Conservation (phyloP, 139 green algal species). For the Chlorella sp. region DNA sequence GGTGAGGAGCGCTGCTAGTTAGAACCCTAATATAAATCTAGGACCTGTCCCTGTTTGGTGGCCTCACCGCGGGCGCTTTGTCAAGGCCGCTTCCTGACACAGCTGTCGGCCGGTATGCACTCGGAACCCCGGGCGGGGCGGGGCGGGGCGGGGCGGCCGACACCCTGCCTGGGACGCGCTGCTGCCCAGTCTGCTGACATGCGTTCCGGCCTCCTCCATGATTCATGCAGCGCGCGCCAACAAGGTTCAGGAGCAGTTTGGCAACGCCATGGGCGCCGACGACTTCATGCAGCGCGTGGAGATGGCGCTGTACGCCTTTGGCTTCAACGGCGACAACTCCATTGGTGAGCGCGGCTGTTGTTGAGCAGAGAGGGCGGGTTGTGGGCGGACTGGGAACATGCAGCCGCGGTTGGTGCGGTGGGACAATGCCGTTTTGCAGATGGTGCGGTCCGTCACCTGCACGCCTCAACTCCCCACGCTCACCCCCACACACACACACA, state of each 20-base stretch:
- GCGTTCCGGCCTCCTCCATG: background rate
- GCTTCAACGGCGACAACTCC: slow-evolving; percentile 84
- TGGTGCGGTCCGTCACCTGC: no score
- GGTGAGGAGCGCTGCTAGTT: background rate
- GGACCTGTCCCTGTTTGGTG: no score
- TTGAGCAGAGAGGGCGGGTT: background rate
- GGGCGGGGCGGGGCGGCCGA: background rate
- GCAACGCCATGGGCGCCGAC: slow-evolving; percentile 70
- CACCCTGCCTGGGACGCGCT: background rate
- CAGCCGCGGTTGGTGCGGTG: no score
- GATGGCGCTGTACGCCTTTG: slow-evolving; percentile 71
- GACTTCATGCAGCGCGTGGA: slow-evolving; percentile 84
- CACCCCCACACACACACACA: no score
- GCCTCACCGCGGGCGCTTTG: no score
- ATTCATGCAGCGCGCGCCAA: background rate
- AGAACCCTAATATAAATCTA: background rate
- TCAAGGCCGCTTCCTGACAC: background rate
- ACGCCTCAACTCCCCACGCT: background rate
- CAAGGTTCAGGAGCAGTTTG: slow-evolving; percentile 55
- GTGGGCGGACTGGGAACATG: no score
- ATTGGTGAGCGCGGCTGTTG: slow-evolving; percentile 57
- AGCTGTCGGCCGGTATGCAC: no score
- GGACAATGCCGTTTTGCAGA: no score
- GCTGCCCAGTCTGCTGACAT: background rate
- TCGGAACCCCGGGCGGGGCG: no score